Base-by-base conservation (phyloP, 2,329 filamentous ascomycete species). In the Grosmannia huntii region DNA sequence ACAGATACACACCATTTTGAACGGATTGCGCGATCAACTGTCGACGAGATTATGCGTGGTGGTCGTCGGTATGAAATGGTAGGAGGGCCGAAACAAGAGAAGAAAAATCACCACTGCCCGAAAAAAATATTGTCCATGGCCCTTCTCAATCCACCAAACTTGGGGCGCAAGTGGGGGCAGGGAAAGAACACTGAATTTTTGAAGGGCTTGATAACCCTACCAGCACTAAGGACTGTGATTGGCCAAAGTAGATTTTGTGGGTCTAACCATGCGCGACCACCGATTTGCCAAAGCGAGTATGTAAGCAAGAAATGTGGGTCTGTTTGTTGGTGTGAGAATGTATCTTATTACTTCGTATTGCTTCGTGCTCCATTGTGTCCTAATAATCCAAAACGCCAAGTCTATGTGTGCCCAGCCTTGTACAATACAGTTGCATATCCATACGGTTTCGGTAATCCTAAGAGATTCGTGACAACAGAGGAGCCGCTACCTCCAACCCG, bases 161-260 rank as follows among this genome's bases (percentile, higher is more conserved):
- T 38, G 38, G 25, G 12, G n/a, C 10, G 21, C 44, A 7, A 44
- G 46, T 51, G 44, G 44, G 44, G 31, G 44, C 9, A 50, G 16
- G n/a, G 31, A 19, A 25, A 51, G 31, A 28, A 48, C 53, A 59
- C 53, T 65, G 71, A 72, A 70, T 69, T 70, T 67, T 38, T 16
- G 67, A 62, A 73, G 72, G 73, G 73, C 69, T 72, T 69, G 66
- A 70, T 72, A 74, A 72, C 72, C 73, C 73, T 74, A 73, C 19
- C 19, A 27, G 5, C 11, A 19, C 10, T 23, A 19, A 25, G 19
- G 10, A 14, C 9, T 7, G 31, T 38, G 25, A 31, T 51, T 53
- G 27, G 51, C 7, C 28, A 16, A 14, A 16, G 16, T 33, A 33
- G 31, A 7, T 5, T 7, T 9, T 33, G 36, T 38, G 36, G 36